Percentiles rank a stretch among this genome's conserved stretches.
Conservation (phyloP, 352 stramenopile species). For the Globisporangium spiculum region DNA sequence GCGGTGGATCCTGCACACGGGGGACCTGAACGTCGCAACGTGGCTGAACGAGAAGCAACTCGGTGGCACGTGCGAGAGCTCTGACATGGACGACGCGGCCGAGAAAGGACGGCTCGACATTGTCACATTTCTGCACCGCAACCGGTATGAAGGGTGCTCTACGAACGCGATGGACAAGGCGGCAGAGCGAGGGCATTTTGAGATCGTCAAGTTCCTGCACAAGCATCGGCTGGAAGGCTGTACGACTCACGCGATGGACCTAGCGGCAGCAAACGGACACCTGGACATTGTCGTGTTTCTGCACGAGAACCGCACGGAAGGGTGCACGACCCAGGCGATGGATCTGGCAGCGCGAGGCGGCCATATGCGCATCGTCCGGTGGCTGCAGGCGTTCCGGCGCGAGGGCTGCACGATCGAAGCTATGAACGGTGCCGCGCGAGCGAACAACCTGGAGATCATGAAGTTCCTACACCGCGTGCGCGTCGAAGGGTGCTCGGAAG, state of each 20-base stretch:
- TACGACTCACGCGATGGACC: conserved; percentile 30
- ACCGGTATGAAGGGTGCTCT: conserved; percentile 16
- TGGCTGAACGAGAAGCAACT: conserved; percentile 12
- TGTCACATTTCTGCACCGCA: conserved; percentile 23
- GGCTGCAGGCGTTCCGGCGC: conserved; percentile 23
- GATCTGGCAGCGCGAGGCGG: conserved; percentile 22
- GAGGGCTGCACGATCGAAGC: conserved; percentile 25
- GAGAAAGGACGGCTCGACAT: conserved; percentile 28
- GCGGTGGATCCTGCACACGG: conserved; percentile 17
- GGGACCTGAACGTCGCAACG: conserved; percentile 7
- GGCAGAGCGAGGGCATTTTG: conserved; percentile 26
- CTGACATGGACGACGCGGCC: conserved; percentile 24
- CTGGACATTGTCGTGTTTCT: conserved; percentile 26
- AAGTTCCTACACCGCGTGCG: conserved; percentile 15
- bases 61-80: conserved; percentile 10
- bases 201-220: conserved; percentile 31
- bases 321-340: conserved; percentile 29
- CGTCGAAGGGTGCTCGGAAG: conserved; percentile 11
- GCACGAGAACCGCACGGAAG: conserved; percentile 28
- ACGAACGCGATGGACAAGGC: conserved; percentile 33
- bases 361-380: conserved; percentile 29
- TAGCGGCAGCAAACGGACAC: conserved; percentile 25
- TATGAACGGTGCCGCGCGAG: conserved; percentile 14
- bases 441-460: conserved; percentile 18
- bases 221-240: conserved; percentile 26